Percentiles rank a stretch among this genome's conserved stretches.
phyloP scores from a whole-genome alignment of 2,329 filamentous ascomycete species.

The Aspergillus sp. region DNA sequence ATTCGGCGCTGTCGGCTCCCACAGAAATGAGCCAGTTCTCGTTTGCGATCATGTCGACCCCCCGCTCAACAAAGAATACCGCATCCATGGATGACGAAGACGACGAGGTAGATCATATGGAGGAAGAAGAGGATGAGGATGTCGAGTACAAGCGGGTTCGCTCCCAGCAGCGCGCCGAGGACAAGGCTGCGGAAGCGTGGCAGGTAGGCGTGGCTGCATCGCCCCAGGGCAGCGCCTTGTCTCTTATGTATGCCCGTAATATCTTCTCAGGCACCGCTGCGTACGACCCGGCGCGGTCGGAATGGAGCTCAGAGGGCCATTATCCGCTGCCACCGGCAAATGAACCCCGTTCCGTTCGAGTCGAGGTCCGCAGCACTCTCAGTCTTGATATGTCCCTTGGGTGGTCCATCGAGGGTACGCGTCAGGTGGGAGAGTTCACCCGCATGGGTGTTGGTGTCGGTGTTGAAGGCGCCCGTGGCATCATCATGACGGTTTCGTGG shows the following conservation, averaged over 20 bases:
- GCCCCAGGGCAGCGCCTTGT: slow-evolving; percentile 26
- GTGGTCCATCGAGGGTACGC: slow-evolving; percentile 36
- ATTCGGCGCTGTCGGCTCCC: slow-evolving; percentile 15
- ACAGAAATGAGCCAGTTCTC: slow-evolving; percentile 30
- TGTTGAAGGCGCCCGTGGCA: slow-evolving; percentile 30
- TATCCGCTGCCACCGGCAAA: slow-evolving; percentile 27
- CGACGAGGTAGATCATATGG: slow-evolving; percentile 24
- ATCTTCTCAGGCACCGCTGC: slow-evolving; percentile 35
- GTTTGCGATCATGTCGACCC: slow-evolving; percentile 30
- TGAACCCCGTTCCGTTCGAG: slow-evolving; percentile 30
- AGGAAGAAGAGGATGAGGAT: slow-evolving; percentile 19
- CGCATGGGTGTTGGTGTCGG: slow-evolving; percentile 40
- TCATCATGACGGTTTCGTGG: slow-evolving; percentile 40
- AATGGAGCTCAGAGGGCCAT: slow-evolving; percentile 42
- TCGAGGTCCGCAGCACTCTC: slow-evolving; percentile 31
- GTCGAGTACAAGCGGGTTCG: slow-evolving; percentile 13
- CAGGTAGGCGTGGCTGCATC: slow-evolving; percentile 27
- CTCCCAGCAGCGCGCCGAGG: slow-evolving; percentile 16
- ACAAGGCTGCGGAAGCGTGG: slow-evolving; percentile 33
- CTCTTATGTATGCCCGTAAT: slow-evolving; percentile 35
- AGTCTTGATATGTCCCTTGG: slow-evolving; percentile 25
- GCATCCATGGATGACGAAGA: slow-evolving; percentile 1
- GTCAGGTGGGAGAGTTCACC: slow-evolving; percentile 37
- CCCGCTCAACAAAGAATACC: slow-evolving; percentile 15
- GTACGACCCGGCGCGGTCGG: slow-evolving; percentile 31